Evolutionary conservation across 768 basidiomycete genomes (phyloP).

Genomic region (Tulasnella sp.): DNA sequence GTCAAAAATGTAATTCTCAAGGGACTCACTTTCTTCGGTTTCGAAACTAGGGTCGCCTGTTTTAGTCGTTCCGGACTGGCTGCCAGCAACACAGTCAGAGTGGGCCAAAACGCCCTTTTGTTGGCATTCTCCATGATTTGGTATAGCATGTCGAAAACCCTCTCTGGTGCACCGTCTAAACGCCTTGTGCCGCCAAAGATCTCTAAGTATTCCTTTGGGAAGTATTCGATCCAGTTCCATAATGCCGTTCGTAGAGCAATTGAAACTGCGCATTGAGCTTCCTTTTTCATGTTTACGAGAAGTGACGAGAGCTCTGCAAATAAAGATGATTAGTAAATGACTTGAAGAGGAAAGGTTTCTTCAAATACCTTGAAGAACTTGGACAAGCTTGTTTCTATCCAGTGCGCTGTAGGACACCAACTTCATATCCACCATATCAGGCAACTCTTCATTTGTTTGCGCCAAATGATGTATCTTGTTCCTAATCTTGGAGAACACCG

Average conservation of each 20-base stretch:
- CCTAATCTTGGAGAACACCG: constrained; percentile 58
- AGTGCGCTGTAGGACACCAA: constrained; percentile 67
- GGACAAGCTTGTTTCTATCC: constrained; percentile 51
- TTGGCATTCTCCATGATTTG: constrained; percentile 27
- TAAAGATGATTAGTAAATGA: constrained; percentile 8
- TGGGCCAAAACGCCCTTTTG: constrained; percentile 60
- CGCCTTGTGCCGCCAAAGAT: constrained; percentile 44
- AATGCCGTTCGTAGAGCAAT: constrained; percentile 60
- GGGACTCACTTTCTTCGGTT: constrained; percentile 21
- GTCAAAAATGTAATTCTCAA: not conserved
- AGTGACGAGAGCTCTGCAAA: constrained; percentile 60
- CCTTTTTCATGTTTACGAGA: constrained; percentile 66
- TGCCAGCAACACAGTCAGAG: constrained; percentile 58
- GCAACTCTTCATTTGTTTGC: constrained; percentile 34
- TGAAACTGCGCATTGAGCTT: constrained; percentile 59
- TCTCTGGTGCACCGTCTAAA: constrained; percentile 72
- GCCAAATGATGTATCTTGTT: constrained; percentile 57
- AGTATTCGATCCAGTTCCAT: constrained; percentile 82
- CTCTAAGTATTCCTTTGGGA: constrained; percentile 66
- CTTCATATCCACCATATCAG: constrained; percentile 62
- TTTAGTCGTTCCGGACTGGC: constrained; percentile 64
- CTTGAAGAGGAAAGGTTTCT: not conserved
- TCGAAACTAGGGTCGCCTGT: constrained; percentile 25
- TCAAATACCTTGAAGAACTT: constrained; percentile 51
- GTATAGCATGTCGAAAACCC: constrained; percentile 71